A percentile compares a stretch with the other conserved stretches of the same genome.
Conservation (phyloP, 1,139 yeast species). For the Geotrichum bryndzae region DNA sequence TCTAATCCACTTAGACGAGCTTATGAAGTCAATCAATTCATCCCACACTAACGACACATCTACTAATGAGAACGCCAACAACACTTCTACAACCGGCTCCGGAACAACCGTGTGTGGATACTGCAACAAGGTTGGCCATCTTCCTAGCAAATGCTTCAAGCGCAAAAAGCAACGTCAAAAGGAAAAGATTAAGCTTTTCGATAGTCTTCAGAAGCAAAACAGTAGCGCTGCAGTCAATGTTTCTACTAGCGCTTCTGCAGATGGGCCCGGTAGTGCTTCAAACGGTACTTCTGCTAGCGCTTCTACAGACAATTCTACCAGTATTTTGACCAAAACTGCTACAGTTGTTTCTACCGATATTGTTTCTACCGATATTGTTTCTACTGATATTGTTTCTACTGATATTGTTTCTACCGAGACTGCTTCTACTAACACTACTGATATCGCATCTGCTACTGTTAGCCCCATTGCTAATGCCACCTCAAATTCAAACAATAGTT, state of each 20-base stretch:
- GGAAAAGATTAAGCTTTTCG: slow-evolving; percentile 14
- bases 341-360: neutral
- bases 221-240: neutral
- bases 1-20: slow-evolving; percentile 16
- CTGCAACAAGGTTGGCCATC: slow-evolving; percentile 15
- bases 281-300: neutral
- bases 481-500: neutral
- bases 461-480: neutral
- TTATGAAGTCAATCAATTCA: slow-evolving; percentile 9
- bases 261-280: neutral
- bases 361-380: too few relatives aligned
- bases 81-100: neutral
- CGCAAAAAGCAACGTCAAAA: slow-evolving; percentile 17
- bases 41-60: neutral
- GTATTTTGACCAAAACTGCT: neutral
- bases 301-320: neutral
- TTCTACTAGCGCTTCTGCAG: neutral
- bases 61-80: neutral
- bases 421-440: too few relatives aligned
- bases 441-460: too few relatives aligned
- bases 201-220: slow-evolving; percentile 10
- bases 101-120: slow-evolving; percentile 8
- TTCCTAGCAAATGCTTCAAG: slow-evolving; percentile 18
- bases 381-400: too few relatives aligned
- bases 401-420: too few relatives aligned